phyloP scores from a whole-genome alignment of 2,329 filamentous ascomycete species.

The Chrysoporthe deuterocubensis region DNA sequence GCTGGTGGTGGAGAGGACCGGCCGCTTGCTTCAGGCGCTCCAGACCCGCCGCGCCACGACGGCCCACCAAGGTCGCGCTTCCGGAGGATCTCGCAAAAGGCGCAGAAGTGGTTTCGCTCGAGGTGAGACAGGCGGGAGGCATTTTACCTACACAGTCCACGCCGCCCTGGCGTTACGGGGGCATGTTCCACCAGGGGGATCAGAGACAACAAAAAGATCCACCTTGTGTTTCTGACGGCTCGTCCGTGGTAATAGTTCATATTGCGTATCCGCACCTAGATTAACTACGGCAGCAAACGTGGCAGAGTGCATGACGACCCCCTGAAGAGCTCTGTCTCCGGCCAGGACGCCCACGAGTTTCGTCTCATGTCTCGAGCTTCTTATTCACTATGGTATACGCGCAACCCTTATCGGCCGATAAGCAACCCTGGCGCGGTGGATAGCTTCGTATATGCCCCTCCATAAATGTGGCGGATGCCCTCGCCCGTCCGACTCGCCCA shows the following conservation, averaged over 20 bases:
- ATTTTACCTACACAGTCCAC: background rate
- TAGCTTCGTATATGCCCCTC: slow-evolving; percentile 7
- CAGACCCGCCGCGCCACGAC: background rate
- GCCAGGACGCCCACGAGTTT: background rate
- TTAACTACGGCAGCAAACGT: background rate
- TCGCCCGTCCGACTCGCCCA: background rate
- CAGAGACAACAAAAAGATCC: background rate
- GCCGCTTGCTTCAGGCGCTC: slow-evolving; percentile 1
- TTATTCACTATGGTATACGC: background rate
- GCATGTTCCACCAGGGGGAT: slow-evolving; percentile 1
- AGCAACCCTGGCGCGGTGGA: background rate
- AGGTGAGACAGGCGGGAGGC: background rate
- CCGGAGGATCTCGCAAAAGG: slow-evolving; percentile 20
- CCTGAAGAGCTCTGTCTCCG: background rate
- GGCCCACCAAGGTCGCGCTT: slow-evolving; percentile 14
- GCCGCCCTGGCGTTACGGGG: background rate
- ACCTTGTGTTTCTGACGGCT: background rate
- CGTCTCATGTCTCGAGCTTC: slow-evolving; percentile 5
- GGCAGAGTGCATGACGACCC: background rate
- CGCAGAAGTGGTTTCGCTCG: slow-evolving; percentile 24
- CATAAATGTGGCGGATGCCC: background rate
- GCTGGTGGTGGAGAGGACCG: background rate
- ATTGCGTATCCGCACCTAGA: slow-evolving; percentile 5
- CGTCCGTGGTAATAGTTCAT: slow-evolving; percentile 9
- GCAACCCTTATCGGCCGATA: slow-evolving; percentile 16